Conservation (phyloP, 352 stramenopile genomes). For the Halophytophthora batemanensis region DNA sequence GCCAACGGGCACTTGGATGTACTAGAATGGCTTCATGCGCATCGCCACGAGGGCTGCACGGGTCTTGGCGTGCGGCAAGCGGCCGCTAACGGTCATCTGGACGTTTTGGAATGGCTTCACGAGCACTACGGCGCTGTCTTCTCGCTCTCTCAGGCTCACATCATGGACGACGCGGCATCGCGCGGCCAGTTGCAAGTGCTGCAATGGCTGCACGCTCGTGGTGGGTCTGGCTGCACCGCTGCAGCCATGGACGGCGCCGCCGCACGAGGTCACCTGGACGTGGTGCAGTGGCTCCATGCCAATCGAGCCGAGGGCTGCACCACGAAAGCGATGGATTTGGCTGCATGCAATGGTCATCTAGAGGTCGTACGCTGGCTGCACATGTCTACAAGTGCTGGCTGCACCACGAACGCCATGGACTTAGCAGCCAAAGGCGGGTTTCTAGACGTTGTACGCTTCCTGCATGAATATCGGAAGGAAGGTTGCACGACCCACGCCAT, state of each 20-base stretch:
- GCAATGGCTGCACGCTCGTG: conserved; percentile 33
- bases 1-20: conserved; percentile 42
- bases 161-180: conserved; percentile 37
- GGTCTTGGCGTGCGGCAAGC: conserved; percentile 27
- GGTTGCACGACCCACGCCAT: conserved; percentile 41
- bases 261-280: conserved; percentile 25
- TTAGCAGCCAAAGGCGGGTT: conserved; percentile 33
- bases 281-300: conserved; percentile 40
- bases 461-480: conserved; percentile 40
- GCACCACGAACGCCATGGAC: conserved; percentile 40
- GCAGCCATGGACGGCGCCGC: conserved; percentile 44
- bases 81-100: conserved; percentile 40
- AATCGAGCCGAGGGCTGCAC: conserved; percentile 38
- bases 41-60: conserved; percentile 36
- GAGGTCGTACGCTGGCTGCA: conserved; percentile 45
- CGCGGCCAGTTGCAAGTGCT: conserved; percentile 34
- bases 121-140: conserved; percentile 25
- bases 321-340: conserved; percentile 40
- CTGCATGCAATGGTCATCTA: conserved; percentile 44
- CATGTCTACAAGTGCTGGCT: conserved; percentile 27
- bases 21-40: conserved; percentile 41
- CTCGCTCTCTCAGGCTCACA: conserved; percentile 17
- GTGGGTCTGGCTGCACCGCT: conserved; percentile 23
- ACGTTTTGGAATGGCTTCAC: conserved; percentile 41
- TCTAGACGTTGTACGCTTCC: conserved; percentile 31